Evolutionary conservation across 306 rosid genomes (phyloP).

Genomic region (Fragaria nilgerrensis): DNA sequence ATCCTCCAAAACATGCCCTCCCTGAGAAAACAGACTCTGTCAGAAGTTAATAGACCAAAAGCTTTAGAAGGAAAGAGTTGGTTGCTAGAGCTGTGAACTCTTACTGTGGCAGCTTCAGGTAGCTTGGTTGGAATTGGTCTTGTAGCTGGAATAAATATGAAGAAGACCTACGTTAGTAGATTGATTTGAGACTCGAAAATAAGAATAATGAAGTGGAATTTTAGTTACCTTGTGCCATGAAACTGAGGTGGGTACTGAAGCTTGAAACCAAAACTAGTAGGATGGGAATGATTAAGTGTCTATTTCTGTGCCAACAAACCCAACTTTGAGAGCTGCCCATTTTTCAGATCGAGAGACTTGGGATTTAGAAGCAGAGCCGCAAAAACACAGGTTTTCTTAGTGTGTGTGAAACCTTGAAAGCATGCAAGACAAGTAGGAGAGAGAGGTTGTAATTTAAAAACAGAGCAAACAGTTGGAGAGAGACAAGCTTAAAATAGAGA

Average conservation of each 20-base stretch:
- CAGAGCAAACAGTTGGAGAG: conserved; percentile 1
- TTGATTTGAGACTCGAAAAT: background rate
- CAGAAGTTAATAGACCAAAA: background rate
- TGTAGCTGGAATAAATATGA: conserved; percentile 31
- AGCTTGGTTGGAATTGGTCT: conserved; percentile 48
- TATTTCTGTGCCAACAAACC: conserved; percentile 41
- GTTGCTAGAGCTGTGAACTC: background rate
- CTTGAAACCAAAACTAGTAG: conserved; percentile 45
- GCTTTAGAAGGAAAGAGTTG: background rate
- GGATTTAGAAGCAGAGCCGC: conserved; percentile 21
- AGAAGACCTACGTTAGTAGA: background rate
- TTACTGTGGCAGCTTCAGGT: conserved; percentile 38
- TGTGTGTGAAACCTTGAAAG: conserved; percentile 34
- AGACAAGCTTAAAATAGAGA: conserved; percentile 10
- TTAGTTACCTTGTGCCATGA: conserved; percentile 61
- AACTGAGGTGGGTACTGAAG: conserved; percentile 26
- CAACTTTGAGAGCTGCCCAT: conserved; percentile 52
- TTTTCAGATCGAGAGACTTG: conserved; percentile 16
- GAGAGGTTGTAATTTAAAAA: conserved; percentile 22
- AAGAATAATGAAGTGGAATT: background rate
- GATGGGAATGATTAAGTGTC: conserved; percentile 30
- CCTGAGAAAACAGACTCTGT: background rate
- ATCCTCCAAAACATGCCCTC: conserved; percentile 18
- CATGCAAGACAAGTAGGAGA: conserved; percentile 15
- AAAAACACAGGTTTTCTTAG: conserved; percentile 10